Percentiles rank a stretch among this genome's conserved stretches.
Evolutionary conservation across 192 early-diverging fungal species (phyloP).

Genomic region (Podochytrium sp.): DNA sequence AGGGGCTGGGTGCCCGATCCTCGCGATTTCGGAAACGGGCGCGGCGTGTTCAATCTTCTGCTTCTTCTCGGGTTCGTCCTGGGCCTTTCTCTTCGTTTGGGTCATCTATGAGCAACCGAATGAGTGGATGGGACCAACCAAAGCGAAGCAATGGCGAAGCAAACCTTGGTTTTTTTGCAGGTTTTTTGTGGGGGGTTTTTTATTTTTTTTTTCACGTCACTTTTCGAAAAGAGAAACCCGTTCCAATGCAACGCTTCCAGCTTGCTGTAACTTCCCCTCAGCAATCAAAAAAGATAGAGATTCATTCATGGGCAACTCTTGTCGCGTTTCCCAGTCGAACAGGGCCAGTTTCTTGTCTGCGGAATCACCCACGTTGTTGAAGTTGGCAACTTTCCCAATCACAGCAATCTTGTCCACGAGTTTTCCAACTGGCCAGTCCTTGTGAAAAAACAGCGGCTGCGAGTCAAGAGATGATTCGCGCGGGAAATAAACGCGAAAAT

Average conservation of each 20-base stretch:
- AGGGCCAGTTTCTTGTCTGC: constrained; percentile 17
- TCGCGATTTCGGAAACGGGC: neutral
- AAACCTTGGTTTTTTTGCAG: neutral
- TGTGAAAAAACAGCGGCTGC: constrained; percentile 22
- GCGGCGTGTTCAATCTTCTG: neutral
- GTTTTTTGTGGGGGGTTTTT: no score
- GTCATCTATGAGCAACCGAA: neutral
- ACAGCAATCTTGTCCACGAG: constrained; percentile 19
- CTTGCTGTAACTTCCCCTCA: neutral
- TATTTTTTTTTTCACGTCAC: no score
- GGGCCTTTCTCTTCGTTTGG: neutral
- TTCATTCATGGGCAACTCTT: neutral
- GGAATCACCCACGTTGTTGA: constrained; percentile 14
- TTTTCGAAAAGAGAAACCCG: constrained; percentile 18
- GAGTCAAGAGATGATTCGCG: neutral
- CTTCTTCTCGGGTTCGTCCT: neutral
- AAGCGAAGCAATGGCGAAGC: neutral
- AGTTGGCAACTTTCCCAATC: constrained; percentile 1
- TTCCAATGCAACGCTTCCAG: constrained; percentile 4
- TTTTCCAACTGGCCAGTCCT: constrained; percentile 32
- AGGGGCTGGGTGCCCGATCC: constrained; percentile 50
- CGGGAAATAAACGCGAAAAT: constrained; percentile 27
- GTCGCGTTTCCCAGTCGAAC: neutral
- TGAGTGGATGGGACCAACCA: neutral
- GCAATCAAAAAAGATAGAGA: neutral